A percentile compares a stretch with the other conserved stretches of the same genome.
phyloP scores from a whole-genome alignment of 2,329 filamentous ascomycete species.

The Cladosporium sp. region DNA sequence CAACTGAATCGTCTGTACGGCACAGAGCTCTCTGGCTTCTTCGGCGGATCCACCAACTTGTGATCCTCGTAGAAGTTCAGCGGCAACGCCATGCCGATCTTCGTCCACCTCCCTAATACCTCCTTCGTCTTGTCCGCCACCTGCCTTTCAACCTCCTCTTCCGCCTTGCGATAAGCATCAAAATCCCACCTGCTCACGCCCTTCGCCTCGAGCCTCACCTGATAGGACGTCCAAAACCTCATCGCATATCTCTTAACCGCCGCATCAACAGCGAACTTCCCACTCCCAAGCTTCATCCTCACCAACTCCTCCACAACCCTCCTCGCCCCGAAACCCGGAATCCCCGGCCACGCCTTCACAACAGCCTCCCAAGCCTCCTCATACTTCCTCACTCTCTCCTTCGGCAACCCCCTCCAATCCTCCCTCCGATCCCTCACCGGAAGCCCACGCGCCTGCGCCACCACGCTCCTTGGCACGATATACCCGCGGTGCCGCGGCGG shows the following conservation, averaged over 20 bases:
- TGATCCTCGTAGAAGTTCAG: background rate
- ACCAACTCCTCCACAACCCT: conserved; percentile 3
- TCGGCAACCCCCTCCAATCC: background rate
- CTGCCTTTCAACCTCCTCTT: background rate
- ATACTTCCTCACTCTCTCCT: background rate
- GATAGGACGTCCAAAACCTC: conserved; percentile 6
- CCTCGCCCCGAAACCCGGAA: conserved; percentile 7
- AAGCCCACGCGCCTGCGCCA: background rate
- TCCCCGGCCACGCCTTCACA: background rate
- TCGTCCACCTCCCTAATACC: background rate
- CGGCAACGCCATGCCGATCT: background rate
- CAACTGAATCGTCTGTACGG: background rate
- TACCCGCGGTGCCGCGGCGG: background rate
- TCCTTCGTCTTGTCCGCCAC: background rate
- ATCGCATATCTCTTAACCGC: conserved; percentile 8
- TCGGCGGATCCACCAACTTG: background rate
- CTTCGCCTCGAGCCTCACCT: background rate
- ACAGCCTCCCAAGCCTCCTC: conserved; percentile 1
- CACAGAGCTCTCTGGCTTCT: background rate
- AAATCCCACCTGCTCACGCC: background rate
- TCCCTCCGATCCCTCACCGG: background rate
- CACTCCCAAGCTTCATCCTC: background rate
- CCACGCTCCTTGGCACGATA: conserved; percentile 1
- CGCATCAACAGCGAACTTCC: background rate
- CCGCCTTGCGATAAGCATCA: background rate